Conservation (phyloP, 495 filamentous ascomycete genomes). For the Penicillium taxi region DNA sequence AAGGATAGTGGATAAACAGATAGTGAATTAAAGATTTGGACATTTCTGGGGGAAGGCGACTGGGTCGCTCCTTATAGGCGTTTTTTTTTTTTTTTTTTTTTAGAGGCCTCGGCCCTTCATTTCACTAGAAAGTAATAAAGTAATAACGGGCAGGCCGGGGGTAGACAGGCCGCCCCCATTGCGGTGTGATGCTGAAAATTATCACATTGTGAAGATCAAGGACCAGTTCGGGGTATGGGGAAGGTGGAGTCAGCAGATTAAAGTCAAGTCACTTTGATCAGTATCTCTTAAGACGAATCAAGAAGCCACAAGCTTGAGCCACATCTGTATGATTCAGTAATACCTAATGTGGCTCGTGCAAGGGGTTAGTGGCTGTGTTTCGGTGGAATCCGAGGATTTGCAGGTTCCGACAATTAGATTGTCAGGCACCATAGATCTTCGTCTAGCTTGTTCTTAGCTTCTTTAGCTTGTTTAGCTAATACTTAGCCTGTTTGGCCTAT, state of each 20-base stretch:
- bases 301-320: constrained; percentile 17
- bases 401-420: constrained; percentile 4
- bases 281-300: no score
- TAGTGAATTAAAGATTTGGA: constrained; percentile 1
- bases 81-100: no score
- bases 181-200: constrained; percentile 14
- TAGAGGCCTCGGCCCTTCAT: background rate
- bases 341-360: constrained; percentile 22
- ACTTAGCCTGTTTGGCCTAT: no score
- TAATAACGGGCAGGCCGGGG: background rate
- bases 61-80: no score
- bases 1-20: constrained; percentile 1
- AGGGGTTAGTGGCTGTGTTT: constrained; percentile 14
- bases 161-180: constrained; percentile 19
- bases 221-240: constrained; percentile 22
- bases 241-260: constrained; percentile 12
- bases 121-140: background rate
- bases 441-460: no score
- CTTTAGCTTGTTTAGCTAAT: no score
- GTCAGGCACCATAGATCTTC: no score
- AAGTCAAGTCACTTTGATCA: constrained; percentile 10
- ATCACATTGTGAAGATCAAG: constrained; percentile 27
- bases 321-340: constrained; percentile 9
- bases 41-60: no score
- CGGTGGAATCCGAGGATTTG: no score